Base-by-base conservation (phyloP, 345 rosid species). In the Salix suchowensis region DNA sequence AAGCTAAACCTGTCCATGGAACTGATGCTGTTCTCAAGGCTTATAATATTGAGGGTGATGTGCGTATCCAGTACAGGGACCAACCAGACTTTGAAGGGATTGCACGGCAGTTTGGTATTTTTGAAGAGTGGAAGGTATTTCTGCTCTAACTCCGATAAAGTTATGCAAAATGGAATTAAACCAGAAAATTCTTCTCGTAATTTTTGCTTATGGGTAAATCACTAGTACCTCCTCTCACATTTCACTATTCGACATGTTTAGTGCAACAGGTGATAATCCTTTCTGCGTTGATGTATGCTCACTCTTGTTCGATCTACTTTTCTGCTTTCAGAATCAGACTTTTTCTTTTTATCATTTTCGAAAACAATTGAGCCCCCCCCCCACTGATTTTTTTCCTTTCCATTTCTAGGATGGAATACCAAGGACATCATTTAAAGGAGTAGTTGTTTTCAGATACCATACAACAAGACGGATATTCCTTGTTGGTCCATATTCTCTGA, bases 61-160 rank as follows among this genome's bases (percentile, higher is more conserved):
- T 94, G 65, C 89, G 93, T 75, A 83, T 94, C 79, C 86, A 55
- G 70, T 96, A 96, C 84, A 78, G 74, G 71, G 91, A 94, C 77
- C 94, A 94, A 76, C 70, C 79, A 50, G 96, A 94, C 71, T 96
- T 94, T 84, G 93, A 90, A 82, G 83, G 34, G 77, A 86, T 94
- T 73, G 97, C 98, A 28, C 85, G 77, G 55, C 91, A 94, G 76
- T 94, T 96, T 86, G 99, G 99, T 70, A 82, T 96, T 71, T 96
- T 96, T 78, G 87, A 88, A 74, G 99, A 96, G 80, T 96, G 99
- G 99, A 96, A 96, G 97, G 98, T 92, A 84, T 74, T 62, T 65
- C 13, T 68, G 46, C 52, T 68, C 52, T 11, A 14, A 46, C 16
- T 68, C 24, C 6, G 4, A 18, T 23, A 9, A 58, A 58, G 62